phyloP scores from a whole-genome alignment of 2,329 filamentous ascomycete species.

The Talaromyces funiculosus region DNA sequence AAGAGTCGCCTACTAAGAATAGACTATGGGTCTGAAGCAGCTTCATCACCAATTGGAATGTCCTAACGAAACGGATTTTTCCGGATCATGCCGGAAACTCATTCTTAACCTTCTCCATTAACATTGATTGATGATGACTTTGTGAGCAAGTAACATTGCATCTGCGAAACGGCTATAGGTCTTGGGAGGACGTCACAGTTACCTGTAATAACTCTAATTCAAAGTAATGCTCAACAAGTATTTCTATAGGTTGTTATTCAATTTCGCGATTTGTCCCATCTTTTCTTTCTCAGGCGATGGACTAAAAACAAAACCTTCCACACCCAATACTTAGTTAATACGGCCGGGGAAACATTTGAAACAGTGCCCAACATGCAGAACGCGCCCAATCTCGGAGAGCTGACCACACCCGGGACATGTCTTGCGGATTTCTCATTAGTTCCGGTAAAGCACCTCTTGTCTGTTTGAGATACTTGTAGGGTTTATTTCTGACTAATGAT shows the following conservation, averaged over 20 bases:
- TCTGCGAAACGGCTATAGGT: too few relatives aligned
- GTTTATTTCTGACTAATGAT: not conserved
- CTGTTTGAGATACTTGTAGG: too few relatives aligned
- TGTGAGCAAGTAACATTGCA: too few relatives aligned
- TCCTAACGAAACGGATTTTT: too few relatives aligned
- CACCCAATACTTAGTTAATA: too few relatives aligned
- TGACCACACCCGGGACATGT: conserved; percentile 60
- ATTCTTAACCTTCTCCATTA: not conserved
- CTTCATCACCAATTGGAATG: too few relatives aligned
- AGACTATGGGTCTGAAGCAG: too few relatives aligned
- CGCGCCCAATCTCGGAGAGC: conserved; percentile 10
- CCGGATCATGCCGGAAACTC: not conserved
- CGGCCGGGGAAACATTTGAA: not conserved
- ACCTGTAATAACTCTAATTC: not conserved
- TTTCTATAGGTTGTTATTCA: not conserved
- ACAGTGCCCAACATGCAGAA: not conserved
- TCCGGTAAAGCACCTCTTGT: conserved; percentile 39
- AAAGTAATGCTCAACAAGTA: not conserved
- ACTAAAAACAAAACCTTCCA: too few relatives aligned
- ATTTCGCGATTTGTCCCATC: not conserved
- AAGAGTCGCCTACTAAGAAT: too few relatives aligned
- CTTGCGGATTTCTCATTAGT: conserved; percentile 84
- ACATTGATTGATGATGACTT: not conserved
- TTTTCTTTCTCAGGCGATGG: not conserved
- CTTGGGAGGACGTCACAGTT: not conserved